Evolutionary conservation across 2,329 filamentous ascomycete species (phyloP), one percentile per base, ranked within the genome.

Genomic region (Fusarium sp.): DNA sequence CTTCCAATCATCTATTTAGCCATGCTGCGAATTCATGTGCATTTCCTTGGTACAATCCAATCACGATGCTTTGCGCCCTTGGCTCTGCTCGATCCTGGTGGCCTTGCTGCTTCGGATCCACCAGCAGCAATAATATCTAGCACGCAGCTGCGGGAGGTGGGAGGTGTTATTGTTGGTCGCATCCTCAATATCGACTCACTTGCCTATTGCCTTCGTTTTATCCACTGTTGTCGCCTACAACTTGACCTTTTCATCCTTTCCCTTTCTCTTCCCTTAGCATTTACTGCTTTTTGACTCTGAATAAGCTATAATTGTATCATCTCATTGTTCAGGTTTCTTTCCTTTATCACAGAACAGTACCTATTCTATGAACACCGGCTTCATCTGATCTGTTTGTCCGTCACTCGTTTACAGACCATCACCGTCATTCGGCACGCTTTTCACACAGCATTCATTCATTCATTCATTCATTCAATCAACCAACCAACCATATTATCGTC

Each of bases 1-100:
- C 43, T 48, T 53, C 47, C 14, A 53, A 55, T 55, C 60, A 66
- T 70, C 69, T 69, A 70, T 70, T 70, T 70, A 69, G 68, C 69
- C 66, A 63, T 68, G 49, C 53, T 46, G 49, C 53, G 25, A 62
- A 50, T 55, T 56, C 52, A 67, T 57, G 48, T 48, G 35, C 51
- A 48, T 53, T 62, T 62, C 46, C 55, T 66, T 45, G 17, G 45
- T 31, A 10, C 15, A 58, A 50, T 21, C 68, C 68, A 70, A 70
- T 70, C 68, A 70, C 44, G 51, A 55, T 44, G 47, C 15, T 51
- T 60, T 32, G 55, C 49, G 63, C 57, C 60, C 61, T 56, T 43
- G 57, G 53, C 42, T 64, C 43, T 60, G 46, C 50, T 57, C 46
- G 53, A 65, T 53, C 53, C 50, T 43, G 51, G 61, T 52, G 58